Conservation (phyloP, 148 eudicot species). For the Silene uniflora region DNA sequence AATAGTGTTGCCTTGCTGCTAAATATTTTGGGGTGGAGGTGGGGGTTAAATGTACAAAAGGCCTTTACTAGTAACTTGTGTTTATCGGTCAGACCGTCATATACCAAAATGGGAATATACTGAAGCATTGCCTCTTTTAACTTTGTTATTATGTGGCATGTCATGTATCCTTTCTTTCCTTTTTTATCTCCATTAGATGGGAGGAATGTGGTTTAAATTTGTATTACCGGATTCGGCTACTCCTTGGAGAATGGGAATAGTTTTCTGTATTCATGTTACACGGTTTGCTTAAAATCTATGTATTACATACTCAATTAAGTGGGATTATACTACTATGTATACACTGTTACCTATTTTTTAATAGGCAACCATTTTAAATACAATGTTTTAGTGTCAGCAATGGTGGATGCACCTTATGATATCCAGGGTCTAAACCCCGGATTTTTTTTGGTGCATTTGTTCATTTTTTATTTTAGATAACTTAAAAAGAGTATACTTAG, state of each 20-base stretch:
- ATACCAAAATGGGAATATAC: not conserved
- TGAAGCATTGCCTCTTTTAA: not conserved
- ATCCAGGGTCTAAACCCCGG: not conserved
- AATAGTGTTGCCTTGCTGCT: not conserved
- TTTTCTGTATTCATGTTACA: too few species aligned
- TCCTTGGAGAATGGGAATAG: not conserved
- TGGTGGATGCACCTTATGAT: too few species aligned
- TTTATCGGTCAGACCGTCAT: not conserved
- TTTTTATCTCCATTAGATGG: not conserved
- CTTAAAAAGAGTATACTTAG: too few species aligned
- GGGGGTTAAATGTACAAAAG: not conserved
- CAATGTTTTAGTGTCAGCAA: too few species aligned
- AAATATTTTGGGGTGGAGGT: not conserved
- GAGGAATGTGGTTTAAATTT: not conserved
- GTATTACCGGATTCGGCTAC: not conserved
- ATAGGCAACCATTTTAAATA: too few species aligned
- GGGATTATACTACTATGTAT: too few species aligned
- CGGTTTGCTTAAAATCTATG: not conserved
- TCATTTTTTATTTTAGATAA: too few species aligned
- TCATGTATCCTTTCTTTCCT: not conserved
- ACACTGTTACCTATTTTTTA: too few species aligned
- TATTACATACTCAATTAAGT: too few species aligned
- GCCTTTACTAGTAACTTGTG: not conserved
- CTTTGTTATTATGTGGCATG: not conserved
- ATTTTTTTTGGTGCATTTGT: too few species aligned